Evolutionary conservation across 305 asterid species (phyloP).

Genomic region (Ilex paraguariensis): DNA sequence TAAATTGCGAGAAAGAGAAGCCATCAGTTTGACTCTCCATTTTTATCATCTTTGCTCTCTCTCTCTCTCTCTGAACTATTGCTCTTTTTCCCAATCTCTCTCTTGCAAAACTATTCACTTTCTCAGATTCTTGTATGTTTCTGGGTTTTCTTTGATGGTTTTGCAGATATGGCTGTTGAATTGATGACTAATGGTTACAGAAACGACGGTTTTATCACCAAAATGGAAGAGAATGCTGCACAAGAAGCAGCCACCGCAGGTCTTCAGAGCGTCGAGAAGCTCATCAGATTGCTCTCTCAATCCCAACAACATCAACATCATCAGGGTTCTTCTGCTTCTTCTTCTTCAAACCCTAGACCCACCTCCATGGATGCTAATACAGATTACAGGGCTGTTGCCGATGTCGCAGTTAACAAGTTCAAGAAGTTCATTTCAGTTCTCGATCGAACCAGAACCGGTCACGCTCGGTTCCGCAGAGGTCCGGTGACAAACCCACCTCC

Average conservation of each 20-base stretch:
- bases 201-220: conserved; percentile 23
- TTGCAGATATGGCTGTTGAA: conserved; percentile 1
- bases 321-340: conserved; percentile 8
- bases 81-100: neutral
- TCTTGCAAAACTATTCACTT: neutral
- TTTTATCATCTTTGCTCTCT: neutral
- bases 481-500: conserved; percentile 27
- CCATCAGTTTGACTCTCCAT: neutral
- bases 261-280: conserved; percentile 65
- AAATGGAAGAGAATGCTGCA: conserved; percentile 56
- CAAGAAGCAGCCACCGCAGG: conserved; percentile 78
- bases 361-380: neutral
- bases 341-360: conserved; percentile 17
- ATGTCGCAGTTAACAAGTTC: conserved; percentile 63
- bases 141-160: neutral
- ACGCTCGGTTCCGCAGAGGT: conserved; percentile 79
- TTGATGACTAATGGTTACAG: conserved; percentile 29
- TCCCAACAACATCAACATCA: conserved; percentile 17
- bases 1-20: neutral
- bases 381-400: conserved; percentile 55
- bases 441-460: conserved; percentile 66
- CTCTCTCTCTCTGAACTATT: too few species aligned
- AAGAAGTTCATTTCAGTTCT: conserved; percentile 58
- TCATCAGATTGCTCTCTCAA: conserved; percentile 51
- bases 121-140: neutral